A percentile compares a stretch with the other conserved stretches of the same genome.
Conservation (phyloP, 2,329 filamentous ascomycete species). For the Pseudogymnoascus sp. region DNA sequence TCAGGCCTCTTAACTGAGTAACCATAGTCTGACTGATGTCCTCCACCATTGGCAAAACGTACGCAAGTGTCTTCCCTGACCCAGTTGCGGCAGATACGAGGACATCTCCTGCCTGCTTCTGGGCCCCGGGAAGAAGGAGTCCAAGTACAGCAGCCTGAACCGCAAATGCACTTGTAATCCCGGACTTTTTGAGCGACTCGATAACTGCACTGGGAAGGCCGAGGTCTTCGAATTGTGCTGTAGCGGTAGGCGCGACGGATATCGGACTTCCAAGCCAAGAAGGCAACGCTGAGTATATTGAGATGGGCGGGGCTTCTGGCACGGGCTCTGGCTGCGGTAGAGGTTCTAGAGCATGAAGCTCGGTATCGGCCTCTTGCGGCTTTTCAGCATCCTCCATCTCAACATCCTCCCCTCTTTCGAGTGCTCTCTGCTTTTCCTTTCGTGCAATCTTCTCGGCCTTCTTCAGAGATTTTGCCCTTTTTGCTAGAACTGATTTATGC, state of each 20-base stretch:
- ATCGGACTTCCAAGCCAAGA: constrained; percentile 71
- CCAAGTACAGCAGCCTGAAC: constrained; percentile 76
- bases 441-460: constrained; percentile 35
- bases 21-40: constrained; percentile 57
- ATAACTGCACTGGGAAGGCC: constrained; percentile 54
- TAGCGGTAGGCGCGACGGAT: constrained; percentile 53
- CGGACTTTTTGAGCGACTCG: constrained; percentile 56
- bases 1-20: constrained; percentile 65
- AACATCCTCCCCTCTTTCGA: constrained; percentile 26
- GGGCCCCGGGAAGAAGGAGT: constrained; percentile 59
- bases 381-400: constrained; percentile 24
- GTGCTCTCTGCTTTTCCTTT: constrained; percentile 24
- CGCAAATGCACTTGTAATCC: constrained; percentile 64
- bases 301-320: constrained; percentile 46
- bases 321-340: constrained; percentile 68
- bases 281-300: constrained; percentile 71
- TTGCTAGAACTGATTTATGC: constrained; percentile 46
- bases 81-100: constrained; percentile 90
- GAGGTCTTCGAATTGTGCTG: constrained; percentile 53
- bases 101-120: constrained; percentile 62
- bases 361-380: constrained; percentile 27
- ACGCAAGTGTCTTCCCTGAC: constrained; percentile 90
- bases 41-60: constrained; percentile 77
- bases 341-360: constrained; percentile 66
- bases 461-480: constrained; percentile 47